Evolutionary conservation across 805 yeast genomes (phyloP), one percentile per base, ranked within the genome.

Genomic region (Metschnikowia kofuensis): DNA sequence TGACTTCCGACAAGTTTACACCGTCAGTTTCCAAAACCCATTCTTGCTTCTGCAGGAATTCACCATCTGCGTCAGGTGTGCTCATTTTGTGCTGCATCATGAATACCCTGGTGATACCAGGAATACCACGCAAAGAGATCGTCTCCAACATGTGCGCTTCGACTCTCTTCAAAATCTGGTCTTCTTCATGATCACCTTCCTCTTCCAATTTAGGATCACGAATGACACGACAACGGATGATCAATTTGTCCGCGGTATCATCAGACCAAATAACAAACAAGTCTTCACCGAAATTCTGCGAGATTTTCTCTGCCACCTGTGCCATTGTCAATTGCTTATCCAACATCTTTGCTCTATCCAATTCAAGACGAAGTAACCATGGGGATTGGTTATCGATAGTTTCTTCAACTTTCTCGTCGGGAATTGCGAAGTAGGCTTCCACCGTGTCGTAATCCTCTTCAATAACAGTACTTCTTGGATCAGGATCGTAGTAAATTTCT

Each of bases 21-120:
- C 99, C 99, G 74, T 94, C 99, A 2, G 99, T 92, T 80, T 94
- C 99, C 67, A 94, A 79, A 35, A 92, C 97, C 97, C 98, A 94
- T 68, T 94, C 98, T 65, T 89, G 91, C 54, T 85, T 85, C 73
- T 90, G 94, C 52, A 82, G 80, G 62, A 75, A 94, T 54, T 89
- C 97, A 59, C 99, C 99, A 42, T 86, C 77, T 38, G 77, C 85
- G 62, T 87, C 90, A 50, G 92, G 87, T 40, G 76, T 63, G 54
- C 80, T 83, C 54, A 80, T 78, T 65, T 86, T 89, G 60, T 86
- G 87, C 65, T 86, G 87, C 91, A 86, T 87, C 91, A 87, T 86
- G 68, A 85, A 87, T 40, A 87, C 95, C 62, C 97, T 87, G 32
- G 88, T 79, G 55, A 94, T 92, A 63, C 96, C 96, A 49, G 89